A percentile compares a stretch with the other conserved stretches of the same genome.
Conservation (phyloP, 2,329 filamentous ascomycete genomes). For the Botrytis fragariae region DNA sequence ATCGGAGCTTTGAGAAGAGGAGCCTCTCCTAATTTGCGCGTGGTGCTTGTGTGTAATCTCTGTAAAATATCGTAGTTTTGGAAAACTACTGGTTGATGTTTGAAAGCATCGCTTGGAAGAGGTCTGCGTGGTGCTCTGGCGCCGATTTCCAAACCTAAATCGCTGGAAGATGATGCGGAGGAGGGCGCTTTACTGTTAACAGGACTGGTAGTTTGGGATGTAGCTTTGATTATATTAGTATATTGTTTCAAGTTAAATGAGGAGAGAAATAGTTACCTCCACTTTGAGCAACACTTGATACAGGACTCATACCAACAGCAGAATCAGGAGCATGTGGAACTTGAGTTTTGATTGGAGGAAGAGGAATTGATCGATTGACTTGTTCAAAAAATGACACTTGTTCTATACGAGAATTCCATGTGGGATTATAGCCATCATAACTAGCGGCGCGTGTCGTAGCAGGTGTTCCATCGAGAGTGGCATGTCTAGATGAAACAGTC, state of each 20-base stretch:
- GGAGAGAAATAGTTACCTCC: slow-evolving; percentile 30
- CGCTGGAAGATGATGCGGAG: slow-evolving; percentile 26
- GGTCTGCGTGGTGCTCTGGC: slow-evolving; percentile 9
- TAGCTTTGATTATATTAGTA: slow-evolving; percentile 11
- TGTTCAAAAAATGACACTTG: slow-evolving; percentile 26
- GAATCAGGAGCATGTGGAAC: slow-evolving; percentile 33
- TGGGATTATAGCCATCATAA: slow-evolving; percentile 34
- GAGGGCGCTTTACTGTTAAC: slow-evolving; percentile 26
- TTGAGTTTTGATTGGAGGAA: slow-evolving; percentile 21
- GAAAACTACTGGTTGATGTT: slow-evolving; percentile 31
- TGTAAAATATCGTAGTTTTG: slow-evolving; percentile 35
- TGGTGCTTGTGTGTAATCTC: slow-evolving; percentile 37
- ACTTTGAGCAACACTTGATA: slow-evolving; percentile 27
- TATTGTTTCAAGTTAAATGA: neutral
- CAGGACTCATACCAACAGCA: slow-evolving; percentile 32
- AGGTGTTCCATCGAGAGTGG: slow-evolving; percentile 20
- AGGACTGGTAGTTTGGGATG: slow-evolving; percentile 33
- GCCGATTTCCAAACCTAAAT: slow-evolving; percentile 29
- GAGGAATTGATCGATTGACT: neutral
- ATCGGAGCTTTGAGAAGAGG: slow-evolving; percentile 19
- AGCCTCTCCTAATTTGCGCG: slow-evolving; percentile 38
- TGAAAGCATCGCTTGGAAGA: slow-evolving; percentile 19
- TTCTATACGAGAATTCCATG: slow-evolving; percentile 33
- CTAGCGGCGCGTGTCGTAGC: slow-evolving; percentile 30
- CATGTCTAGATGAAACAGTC: slow-evolving; percentile 26